These are phyloP conservation scores for Termitomyces sp. DNA, from an alignment of 768 basidiomycete genomes.

Conservation along the genomic window DNA sequence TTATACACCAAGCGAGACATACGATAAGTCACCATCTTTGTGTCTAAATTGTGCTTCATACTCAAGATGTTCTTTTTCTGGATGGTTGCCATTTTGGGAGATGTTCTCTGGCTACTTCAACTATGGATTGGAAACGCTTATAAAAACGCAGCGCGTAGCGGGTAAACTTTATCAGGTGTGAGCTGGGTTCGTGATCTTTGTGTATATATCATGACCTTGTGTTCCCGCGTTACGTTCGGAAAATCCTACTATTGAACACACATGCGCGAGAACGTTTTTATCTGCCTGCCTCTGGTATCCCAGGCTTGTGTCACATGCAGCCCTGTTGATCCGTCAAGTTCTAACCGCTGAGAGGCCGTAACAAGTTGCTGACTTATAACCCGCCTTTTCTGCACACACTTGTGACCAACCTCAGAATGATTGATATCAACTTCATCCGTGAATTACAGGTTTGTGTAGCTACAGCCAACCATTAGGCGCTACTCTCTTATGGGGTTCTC, in stretches of 20 bases:
- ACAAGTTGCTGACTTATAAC: background rate
- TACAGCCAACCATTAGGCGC: background rate
- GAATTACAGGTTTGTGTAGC: constrained; percentile 1
- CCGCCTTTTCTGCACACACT: background rate
- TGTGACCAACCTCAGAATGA: background rate
- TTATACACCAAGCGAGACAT: background rate
- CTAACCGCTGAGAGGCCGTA: background rate
- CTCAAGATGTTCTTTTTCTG: constrained; percentile 1
- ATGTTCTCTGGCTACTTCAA: constrained; percentile 7
- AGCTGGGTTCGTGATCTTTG: background rate
- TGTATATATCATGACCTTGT: background rate
- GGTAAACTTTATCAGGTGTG: constrained; percentile 6
- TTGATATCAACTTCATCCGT: background rate
- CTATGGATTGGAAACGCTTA: constrained; percentile 4
- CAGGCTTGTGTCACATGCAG: background rate
- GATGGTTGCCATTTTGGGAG: background rate
- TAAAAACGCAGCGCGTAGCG: background rate
- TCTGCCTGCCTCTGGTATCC: background rate
- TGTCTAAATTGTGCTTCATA: constrained; percentile 6
- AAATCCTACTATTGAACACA: background rate
- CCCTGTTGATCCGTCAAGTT: background rate
- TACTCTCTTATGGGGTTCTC: background rate
- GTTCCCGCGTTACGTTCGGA: background rate
- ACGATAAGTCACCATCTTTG: constrained; percentile 12
- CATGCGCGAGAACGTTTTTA: background rate